Evolutionary conservation across 805 yeast genomes (phyloP), one percentile per base, ranked within the genome.

Genomic region (Nakazawaea molendinolei): DNA sequence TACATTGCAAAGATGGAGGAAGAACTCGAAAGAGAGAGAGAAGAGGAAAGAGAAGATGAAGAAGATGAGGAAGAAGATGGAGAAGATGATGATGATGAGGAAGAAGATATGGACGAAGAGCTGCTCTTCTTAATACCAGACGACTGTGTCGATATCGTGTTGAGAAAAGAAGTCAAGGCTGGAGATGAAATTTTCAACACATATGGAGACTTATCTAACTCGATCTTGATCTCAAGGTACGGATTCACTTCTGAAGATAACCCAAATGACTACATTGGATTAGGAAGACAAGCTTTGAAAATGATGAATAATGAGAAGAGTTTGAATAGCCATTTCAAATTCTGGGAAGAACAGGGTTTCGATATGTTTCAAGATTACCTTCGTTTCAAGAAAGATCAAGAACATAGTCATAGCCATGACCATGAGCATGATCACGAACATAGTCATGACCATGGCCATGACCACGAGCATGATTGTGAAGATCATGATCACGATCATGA

Each of bases 101-200:
- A 42, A 9, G 48, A 38, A 2, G 53, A 46, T 5, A 45, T 33
- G 3, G 48, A 42, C 20, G 49, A 51, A 19, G 55, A 48, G 1
- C 69, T 67, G 14, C 46, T 63, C 7, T 56, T 67, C 3, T 42
- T 52, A 4, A 46, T 47, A 33, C 61, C 71, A 2, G 69, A 67
- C 35, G 72, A 74, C 40, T 79, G 87, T 44, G 85, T 95, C 47
- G 95, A 86, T 47, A 74, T 87, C 10, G 65, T 73, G 0, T 49
- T 79, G 2, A 61, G 65, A 14, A 53, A 51, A 10, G 50, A 56
- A 2, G 72, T 84, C 1, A 34, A 48, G 1, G 51, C 58, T 23
- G 74, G 75, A 6, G 53, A 63, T 9, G 96, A 90, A 50, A 50
- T 90, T 10, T 84, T 78, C 63, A 87, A 86, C 57, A 77, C 92